Evolutionary conservation across 2,329 filamentous ascomycete species (phyloP).

Genomic region (Blastomyces gilchristii): DNA sequence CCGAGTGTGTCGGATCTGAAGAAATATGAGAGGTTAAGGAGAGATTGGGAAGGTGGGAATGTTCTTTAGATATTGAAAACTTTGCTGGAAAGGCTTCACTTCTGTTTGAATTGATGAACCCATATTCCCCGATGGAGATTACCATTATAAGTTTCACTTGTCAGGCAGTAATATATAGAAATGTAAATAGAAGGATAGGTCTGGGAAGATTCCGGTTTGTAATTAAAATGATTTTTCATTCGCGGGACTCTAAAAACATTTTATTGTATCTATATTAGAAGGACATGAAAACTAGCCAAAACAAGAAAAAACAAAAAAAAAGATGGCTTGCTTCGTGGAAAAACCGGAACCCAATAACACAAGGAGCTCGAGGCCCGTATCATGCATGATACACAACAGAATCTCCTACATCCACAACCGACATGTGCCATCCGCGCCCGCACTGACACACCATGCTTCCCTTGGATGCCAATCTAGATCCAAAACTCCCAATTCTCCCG

Average conservation of each 20-base stretch:
- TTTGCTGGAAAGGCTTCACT: conserved; percentile 2
- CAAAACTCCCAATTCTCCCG: conserved; percentile 76
- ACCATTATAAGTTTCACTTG: neutral
- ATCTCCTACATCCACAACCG: conserved; percentile 64
- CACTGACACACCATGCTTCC: conserved; percentile 89
- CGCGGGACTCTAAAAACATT: neutral
- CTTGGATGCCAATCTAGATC: conserved; percentile 93
- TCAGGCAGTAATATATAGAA: neutral
- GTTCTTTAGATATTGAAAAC: conserved; percentile 9
- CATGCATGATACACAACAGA: neutral
- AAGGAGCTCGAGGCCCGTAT: no score
- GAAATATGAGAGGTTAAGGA: conserved; percentile 47
- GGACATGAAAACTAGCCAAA: neutral
- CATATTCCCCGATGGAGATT: neutral
- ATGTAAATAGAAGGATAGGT: neutral
- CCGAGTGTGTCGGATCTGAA: conserved; percentile 48
- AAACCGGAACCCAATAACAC: neutral
- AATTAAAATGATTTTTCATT: neutral
- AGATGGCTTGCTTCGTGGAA: neutral
- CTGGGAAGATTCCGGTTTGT: neutral
- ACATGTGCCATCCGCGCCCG: conserved; percentile 86
- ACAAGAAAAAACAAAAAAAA: neutral
- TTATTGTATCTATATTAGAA: conserved; percentile 5
- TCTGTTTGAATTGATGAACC: no score
- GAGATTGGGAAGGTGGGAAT: conserved; percentile 38